phyloP scores from a whole-genome alignment of 2,329 filamentous ascomycete species.

The Passalora sequoiae region DNA sequence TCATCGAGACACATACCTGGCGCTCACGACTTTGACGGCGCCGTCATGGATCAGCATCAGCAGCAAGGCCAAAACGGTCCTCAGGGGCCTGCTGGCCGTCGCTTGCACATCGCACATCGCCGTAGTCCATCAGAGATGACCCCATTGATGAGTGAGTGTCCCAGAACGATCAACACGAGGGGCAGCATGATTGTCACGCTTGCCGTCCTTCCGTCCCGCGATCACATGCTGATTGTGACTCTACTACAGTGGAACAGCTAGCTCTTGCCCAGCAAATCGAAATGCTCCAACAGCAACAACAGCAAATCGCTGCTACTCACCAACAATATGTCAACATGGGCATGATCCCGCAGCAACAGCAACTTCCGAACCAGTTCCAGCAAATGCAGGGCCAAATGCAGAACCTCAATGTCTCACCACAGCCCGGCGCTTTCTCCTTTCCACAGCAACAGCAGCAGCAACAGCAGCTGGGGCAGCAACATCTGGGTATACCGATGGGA shows the following conservation, averaged over 20 bases:
- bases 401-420: conserved; percentile 66
- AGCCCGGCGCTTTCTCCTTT: conserved; percentile 74
- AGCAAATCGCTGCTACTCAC: conserved; percentile 92
- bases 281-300: conserved; percentile 92
- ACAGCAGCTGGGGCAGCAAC: conserved; percentile 49
- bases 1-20: too few species aligned
- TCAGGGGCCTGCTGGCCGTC: conserved; percentile 72
- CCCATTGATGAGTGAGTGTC: conserved; percentile 86
- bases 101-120: conserved; percentile 94
- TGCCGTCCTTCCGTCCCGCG: background rate
- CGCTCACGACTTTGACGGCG: too few species aligned
- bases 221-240: conserved; percentile 29
- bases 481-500: conserved; percentile 62
- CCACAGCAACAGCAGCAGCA: conserved; percentile 60
- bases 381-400: conserved; percentile 74
- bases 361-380: conserved; percentile 69
- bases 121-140: conserved; percentile 96
- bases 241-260: conserved; percentile 78
- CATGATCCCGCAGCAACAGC: conserved; percentile 82
- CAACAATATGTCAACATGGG: conserved; percentile 98
- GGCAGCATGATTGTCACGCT: background rate
- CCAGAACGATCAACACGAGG: background rate
- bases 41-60: conserved; percentile 49
- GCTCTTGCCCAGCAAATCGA: conserved; percentile 98
- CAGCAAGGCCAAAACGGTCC: conserved; percentile 44